Conservation (phyloP, 192 early-diverging fungal species). For the Backusella psychrophila region DNA sequence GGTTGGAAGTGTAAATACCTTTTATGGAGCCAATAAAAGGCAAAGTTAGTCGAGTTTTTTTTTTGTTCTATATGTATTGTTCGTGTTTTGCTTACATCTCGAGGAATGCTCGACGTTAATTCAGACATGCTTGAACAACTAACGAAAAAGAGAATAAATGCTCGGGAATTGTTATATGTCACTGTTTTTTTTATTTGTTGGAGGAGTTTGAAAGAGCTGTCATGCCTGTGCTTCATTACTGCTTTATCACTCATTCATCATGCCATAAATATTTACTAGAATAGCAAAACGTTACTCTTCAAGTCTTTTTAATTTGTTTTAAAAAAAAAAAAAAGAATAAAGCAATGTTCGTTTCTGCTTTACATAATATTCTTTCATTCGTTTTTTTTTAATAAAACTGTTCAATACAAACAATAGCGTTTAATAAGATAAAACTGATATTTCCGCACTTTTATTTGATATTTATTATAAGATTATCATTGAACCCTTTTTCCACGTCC, state of each 20-base stretch:
- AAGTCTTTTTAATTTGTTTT: background rate
- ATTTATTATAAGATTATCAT: background rate
- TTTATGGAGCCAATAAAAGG: background rate
- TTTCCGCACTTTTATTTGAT: background rate
- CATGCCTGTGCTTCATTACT: too few relatives aligned
- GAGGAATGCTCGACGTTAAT: background rate
- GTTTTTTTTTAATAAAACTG: background rate
- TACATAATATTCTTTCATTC: background rate
- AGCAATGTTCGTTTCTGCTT: too few relatives aligned
- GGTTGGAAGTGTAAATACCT: constrained; percentile 51
- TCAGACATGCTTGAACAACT: background rate
- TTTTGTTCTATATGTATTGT: too few relatives aligned
- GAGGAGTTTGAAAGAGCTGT: too few relatives aligned
- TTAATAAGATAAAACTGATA: background rate
- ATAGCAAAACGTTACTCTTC: background rate
- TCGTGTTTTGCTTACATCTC: background rate
- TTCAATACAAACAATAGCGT: background rate
- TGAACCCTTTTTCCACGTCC: background rate
- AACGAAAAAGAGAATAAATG: background rate
- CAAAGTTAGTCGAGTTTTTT: too few relatives aligned
- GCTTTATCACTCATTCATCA: too few relatives aligned
- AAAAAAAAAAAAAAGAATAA: too few relatives aligned
- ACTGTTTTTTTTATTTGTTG: background rate
- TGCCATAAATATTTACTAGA: too few relatives aligned
- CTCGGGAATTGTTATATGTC: background rate